A percentile compares a stretch with the other conserved stretches of the same genome.
Evolutionary conservation across 768 basidiomycete genomes (phyloP).

Genomic region (Exsudoporus frostii): DNA sequence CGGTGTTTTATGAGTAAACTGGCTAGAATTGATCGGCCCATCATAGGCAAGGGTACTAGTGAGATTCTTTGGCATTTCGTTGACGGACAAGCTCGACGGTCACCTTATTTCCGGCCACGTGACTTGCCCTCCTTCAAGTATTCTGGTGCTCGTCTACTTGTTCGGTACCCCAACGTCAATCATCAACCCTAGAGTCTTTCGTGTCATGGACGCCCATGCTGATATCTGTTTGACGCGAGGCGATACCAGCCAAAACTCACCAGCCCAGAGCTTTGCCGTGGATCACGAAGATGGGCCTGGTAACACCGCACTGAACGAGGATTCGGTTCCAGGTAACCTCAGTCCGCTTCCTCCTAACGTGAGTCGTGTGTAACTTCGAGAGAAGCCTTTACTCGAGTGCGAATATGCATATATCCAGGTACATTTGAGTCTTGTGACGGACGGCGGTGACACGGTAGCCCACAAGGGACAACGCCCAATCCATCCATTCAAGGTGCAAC

Average conservation of each 20-base stretch:
- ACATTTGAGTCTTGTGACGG: neutral
- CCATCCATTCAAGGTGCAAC: conserved; percentile 5
- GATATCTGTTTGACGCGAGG: neutral
- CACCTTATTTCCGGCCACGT: conserved; percentile 12
- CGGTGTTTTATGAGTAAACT: neutral
- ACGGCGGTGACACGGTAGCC: neutral
- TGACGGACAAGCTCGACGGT: neutral
- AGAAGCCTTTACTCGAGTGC: neutral
- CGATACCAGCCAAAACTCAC: neutral
- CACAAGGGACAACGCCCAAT: neutral
- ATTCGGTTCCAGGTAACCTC: neutral
- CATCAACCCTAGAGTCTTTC: neutral
- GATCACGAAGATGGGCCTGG: neutral
- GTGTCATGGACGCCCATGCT: conserved; percentile 7
- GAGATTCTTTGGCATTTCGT: neutral
- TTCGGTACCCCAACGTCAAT: neutral
- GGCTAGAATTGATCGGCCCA: neutral
- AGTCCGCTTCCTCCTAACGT: neutral
- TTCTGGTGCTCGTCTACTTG: neutral
- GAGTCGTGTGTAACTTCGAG: neutral
- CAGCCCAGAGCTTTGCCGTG: neutral
- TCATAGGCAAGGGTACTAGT: neutral
- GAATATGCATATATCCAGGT: conserved; percentile 17
- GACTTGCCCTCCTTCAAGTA: neutral
- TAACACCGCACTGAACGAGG: neutral